Evolutionary conservation across 371 early-diverging fungal genomes (phyloP), one percentile per base, ranked within the genome.

Genomic region (Mucor ambiguus): DNA sequence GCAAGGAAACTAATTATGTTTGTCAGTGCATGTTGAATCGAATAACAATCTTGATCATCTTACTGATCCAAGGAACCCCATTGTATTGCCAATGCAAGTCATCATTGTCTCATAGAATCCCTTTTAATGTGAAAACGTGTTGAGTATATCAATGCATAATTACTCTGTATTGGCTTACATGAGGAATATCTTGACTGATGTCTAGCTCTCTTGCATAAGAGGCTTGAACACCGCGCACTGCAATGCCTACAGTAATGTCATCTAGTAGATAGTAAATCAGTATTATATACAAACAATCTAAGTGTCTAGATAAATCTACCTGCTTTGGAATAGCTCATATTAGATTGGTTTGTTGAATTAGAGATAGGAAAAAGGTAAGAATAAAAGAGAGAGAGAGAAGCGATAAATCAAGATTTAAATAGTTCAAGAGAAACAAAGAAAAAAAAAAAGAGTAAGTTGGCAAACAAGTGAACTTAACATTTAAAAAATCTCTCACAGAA

Each of bases 41-140:
- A 37, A 11, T 49, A 3, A 11, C 18, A 48, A 56, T 8, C 41
- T 4, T 28, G 14, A 52, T 52, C 2, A 14, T 11, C 73, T 52
- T 77, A 85, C 85, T 62, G 83, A 74, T 60, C 85, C 85, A 65
- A 78, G 56, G 48, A 81, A 68, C 18, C 85, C 85, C 11, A 77
- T 59, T n/a, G 66, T 24, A 11, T 70, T 64, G 43, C 86, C 86
- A 43, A 86, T 61, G 41, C 78, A 62, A 32, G 80, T 81, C 79
- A 79, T 79, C 77, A 81, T 79, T 30, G 72, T 69, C 30, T 77
- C 82, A 63, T 81, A 81, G 43, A 73, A 71, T 8, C 82, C 82
- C 81, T 80, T 61, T 35, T 3, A 14, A 35, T 9, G 7, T 9
- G 0, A n/a, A 12, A 48, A 3, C 18, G 24, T 2, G 20, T 38